Evolutionary conservation across 768 basidiomycete species (phyloP).

Genomic region (Amanita fuliginea): DNA sequence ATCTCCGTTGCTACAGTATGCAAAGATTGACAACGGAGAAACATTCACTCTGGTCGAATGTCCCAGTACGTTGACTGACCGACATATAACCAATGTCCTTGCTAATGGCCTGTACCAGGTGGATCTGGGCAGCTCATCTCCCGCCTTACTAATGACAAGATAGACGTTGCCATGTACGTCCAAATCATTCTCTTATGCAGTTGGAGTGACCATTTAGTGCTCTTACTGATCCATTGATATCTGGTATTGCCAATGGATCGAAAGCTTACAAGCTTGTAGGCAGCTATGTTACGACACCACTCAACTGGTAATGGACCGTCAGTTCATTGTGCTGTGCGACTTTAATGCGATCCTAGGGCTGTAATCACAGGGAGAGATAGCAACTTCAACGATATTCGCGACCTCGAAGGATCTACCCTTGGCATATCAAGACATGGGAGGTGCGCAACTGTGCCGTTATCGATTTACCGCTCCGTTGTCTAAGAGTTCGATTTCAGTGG

Average conservation of each 20-base stretch:
- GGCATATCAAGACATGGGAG: slow-evolving; percentile 88
- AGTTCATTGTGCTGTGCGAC: background rate
- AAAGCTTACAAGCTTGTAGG: slow-evolving; percentile 86
- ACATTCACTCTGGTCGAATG: slow-evolving; percentile 85
- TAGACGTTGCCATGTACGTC: slow-evolving; percentile 72
- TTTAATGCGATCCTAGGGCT: slow-evolving; percentile 44
- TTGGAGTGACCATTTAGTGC: slow-evolving; percentile 30
- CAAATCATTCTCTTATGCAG: slow-evolving; percentile 1
- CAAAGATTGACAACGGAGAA: slow-evolving; percentile 50
- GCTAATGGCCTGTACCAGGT: slow-evolving; percentile 30
- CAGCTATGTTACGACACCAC: slow-evolving; percentile 79
- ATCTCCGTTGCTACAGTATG: slow-evolving; percentile 82
- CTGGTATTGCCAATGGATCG: slow-evolving; percentile 86
- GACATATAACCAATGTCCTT: background rate
- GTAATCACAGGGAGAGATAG: slow-evolving; percentile 82
- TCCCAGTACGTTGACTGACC: slow-evolving; percentile 44
- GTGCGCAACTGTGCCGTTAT: slow-evolving; percentile 20
- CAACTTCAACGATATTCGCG: slow-evolving; percentile 54
- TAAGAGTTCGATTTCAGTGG: slow-evolving; percentile 34
- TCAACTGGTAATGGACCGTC: slow-evolving; percentile 56
- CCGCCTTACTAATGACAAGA: slow-evolving; percentile 61
- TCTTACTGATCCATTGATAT: slow-evolving; percentile 83
- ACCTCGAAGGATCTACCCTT: slow-evolving; percentile 71
- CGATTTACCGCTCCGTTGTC: background rate
- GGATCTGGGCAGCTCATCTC: slow-evolving; percentile 81